Base-by-base conservation (phyloP, 495 filamentous ascomycete genomes). In the Penicillium flavigenum region DNA sequence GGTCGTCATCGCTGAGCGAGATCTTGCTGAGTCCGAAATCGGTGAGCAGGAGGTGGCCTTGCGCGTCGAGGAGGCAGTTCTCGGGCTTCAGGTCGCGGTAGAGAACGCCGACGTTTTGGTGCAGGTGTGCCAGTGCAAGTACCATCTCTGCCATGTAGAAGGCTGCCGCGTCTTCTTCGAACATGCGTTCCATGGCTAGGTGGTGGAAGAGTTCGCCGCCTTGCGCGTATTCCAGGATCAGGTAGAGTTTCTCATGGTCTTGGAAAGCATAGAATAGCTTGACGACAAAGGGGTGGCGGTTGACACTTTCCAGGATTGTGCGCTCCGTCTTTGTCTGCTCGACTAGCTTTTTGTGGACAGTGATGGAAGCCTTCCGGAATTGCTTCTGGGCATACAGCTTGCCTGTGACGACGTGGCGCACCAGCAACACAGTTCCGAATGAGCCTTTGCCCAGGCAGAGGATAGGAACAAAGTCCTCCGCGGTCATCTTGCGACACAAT, bases 101-200 rank as follows among this genome's bases (percentile, higher is more conserved):
- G 62, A 98, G 85, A 34, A 98, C 94, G 16, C 95, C 93, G 31
- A 96, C 84, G 54, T 83, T 91, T 55, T 88, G 82, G 77, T 98
- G 94, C 8, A 98, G 84, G 70, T 98, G 91, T 39, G 91, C 90
- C 22, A 98, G 81, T 1, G 95, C 95, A 4, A 98, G 86, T 4
- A 96, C 86, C 84, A 98, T 91, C 77, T 97, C 90, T 0, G 92
- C 94, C 88, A 98, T 94, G 82, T 98, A 98, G 71, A 98, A 98
- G 12, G 92, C 89, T 0, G 91, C 89, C 3, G 85, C 86, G 34
- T 89, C 81, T 73, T 97, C 92, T 11, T 86, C 76, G 63, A 98
- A 96, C 89, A 96, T 96, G 63, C 86, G 87, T 69, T 96, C 91
- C 62, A 89, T 87, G 38, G 84, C 89, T 11, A 98, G 82, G 62